Base-by-base conservation (phyloP, 2,329 filamentous ascomycete species). In the Aureobasidium sp. region DNA sequence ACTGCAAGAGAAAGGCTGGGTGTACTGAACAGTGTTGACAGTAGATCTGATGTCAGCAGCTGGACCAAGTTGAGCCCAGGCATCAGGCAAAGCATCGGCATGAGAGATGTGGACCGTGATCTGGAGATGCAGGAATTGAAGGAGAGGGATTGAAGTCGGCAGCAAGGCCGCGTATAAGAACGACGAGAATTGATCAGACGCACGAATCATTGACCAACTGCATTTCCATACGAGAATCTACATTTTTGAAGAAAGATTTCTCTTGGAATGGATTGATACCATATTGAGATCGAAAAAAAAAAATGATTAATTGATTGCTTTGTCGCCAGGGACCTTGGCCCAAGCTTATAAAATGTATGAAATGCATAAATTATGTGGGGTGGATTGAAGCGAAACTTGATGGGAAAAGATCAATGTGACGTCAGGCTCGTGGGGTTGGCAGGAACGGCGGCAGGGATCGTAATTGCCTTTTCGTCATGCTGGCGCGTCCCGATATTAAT, bases 101-200 rank as follows among this genome's bases (percentile, higher is more conserved):
- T 43, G 10, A 47, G 56, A 34, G 47, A 52, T 5, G 62, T 61
- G 32, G 62, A 64, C 13, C 59, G 56, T 36, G 65, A 66, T 61
- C 29, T 64, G 50, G 65, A 64, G 57, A 66, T 66, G 65, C 65
- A 66, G 59, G 41, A 62, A 34, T 32, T 63, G 41, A 62, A 62
- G n/a, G 60, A 62, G 37, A 52, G 57, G n/a, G 44, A 50, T 5
- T 50, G 44, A 59, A 5, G 5, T n/a, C 5, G n/a, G 2, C 9
- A 17, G 27, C 20, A 17, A 44, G 20, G 39, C 20, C 17, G 12
- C 24, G 10, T 26, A 24, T 20, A 10, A 4, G 41, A 20, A 47
- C 12, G 9, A 8, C 13, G 13, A 12, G 12, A 12, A 15, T 6
- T 37, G 2, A 6, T 5, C 34, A 37, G 20, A 20, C 20, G 20